Base-by-base conservation (phyloP, 805 yeast species). In the Zygoascus flipseniorum region DNA sequence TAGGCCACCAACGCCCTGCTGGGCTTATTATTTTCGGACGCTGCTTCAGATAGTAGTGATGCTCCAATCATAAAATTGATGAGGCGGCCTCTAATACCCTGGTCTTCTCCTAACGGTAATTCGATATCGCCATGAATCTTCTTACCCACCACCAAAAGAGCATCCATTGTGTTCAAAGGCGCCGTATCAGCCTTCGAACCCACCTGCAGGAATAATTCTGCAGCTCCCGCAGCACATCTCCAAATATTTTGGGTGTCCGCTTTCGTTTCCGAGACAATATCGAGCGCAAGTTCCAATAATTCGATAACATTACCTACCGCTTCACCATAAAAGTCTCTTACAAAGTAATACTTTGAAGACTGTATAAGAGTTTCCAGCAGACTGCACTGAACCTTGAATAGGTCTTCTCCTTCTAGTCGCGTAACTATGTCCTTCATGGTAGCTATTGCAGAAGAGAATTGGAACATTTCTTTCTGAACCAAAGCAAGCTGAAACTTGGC, bases 401-500 rank as follows among this genome's bases (percentile, higher is more conserved):
- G 41, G 50, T 23, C 14, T 37, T 43, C 28, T 59, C 79, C 74
- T 11, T 73, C 35, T 8, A 18, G 26, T 2, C 23, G 70, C 20
- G 80, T 70, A 47, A 78, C 65, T 0, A 82, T 73, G 53, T 82
- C 51, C 31, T 44, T 70, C 0, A 86, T 69, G 14, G 73, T 69
- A 1, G 58, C 67, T 35, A 84, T 70, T 13, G 96, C 83, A 9
- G 76, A 78, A 1, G 77, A 82, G 66, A 72, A 89, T 50, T 85
- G 85, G 2, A 85, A 84, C 62, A 85, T 74, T 42, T 78, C 79
- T 31, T 85, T 74, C 26, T 79, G 74, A 1, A 85, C 82, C 19
- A 77, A 70, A 0, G 95, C 93, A 41, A 86, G 70, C 66, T 86
- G 75, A 62, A 85, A 88, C 42, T 70, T 69, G 0, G 86, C 83